Evolutionary conservation across 2,329 filamentous ascomycete species (phyloP), one percentile per base, ranked within the genome.

Genomic region (Drechslerella stenobrocha): DNA sequence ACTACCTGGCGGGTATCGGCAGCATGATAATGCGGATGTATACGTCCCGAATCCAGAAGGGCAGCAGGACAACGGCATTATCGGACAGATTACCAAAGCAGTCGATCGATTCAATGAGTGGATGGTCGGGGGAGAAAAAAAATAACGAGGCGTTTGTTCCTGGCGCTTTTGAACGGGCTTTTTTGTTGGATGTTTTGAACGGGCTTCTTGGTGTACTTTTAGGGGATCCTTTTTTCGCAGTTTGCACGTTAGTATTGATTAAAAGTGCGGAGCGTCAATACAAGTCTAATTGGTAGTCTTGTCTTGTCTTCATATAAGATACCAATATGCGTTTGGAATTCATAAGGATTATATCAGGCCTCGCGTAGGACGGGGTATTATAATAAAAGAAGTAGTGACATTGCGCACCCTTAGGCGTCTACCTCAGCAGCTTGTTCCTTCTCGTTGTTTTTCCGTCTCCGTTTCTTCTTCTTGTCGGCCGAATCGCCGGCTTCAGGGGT

Each of bases 391-490:
- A 7, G 48, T 11, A 15, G 9, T 3, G 8, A 18, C 18, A 37
- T 13, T 9, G 11, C 22, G n/a, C 18, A 8, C 15, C 2, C 22
- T 52, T 55, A 67, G 13, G 55, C 26, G 15, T 60, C 63, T 6
- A 5, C 37, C 24, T 55, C 50, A 4, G 23, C 30, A 22, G 55
- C 50, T 47, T 56, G 55, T n/a, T 35, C 22, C 24, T 73, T 73
- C 6, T 71, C 73, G 55, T 76, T 75, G 40, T 74, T 75, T 72
- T 75, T 75, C 72, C 73, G 75, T 70, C 71, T 74, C 70, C 75
- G 76, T 71, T 75, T 78, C 67, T 75, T 76, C 73, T 76, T 77
- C 59, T 74, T 75, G 70, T 76, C 72, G 13, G 34, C 22, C 13
- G 61, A 24, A 24, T 20, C 22, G 2, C 30, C 37, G 2, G 32